phyloP scores from a whole-genome alignment of 176 grass and related monocot genomes.

The Pontederia paniculata region DNA sequence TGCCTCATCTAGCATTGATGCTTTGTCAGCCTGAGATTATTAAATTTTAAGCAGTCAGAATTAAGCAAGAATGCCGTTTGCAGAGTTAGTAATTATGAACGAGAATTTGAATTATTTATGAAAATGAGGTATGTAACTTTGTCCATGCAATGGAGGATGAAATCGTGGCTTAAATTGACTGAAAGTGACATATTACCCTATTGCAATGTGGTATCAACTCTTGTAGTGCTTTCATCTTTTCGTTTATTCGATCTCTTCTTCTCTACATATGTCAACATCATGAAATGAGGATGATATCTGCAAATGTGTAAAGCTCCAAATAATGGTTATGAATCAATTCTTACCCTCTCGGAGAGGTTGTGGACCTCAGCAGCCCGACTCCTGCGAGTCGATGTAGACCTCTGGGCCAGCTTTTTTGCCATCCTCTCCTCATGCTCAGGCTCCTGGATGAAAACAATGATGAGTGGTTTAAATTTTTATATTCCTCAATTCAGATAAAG shows the following conservation, averaged over 20 bases:
- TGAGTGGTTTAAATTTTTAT: no score
- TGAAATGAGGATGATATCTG: slow-evolving; percentile 3
- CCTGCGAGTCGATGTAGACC: slow-evolving; percentile 26
- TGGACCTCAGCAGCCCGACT: slow-evolving; percentile 76
- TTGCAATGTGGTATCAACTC: slow-evolving; percentile 87
- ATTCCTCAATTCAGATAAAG: slow-evolving; percentile 8
- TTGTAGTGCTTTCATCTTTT: slow-evolving; percentile 85
- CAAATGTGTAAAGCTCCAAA: background rate
- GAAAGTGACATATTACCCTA: slow-evolving; percentile 28
- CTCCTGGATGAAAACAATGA: no score
- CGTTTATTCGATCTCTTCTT: slow-evolving; percentile 90
- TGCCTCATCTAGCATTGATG: slow-evolving; percentile 75
- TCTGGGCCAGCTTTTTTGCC: no score
- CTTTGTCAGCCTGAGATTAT: slow-evolving; percentile 58
- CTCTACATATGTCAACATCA: slow-evolving; percentile 22
- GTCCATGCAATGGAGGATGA: no score
- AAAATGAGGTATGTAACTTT: no score
- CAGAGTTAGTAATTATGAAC: background rate
- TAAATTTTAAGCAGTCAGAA: background rate
- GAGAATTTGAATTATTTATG: background rate
- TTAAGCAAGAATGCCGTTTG: no score
- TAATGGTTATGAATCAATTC: background rate
- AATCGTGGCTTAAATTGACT: no score
- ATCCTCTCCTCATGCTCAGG: no score
- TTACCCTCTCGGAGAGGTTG: slow-evolving; percentile 79